Percentiles rank a stretch among this genome's conserved stretches.
Evolutionary conservation across 164 flowering plant species (phyloP).

Genomic region (Taxillus chinensis): DNA sequence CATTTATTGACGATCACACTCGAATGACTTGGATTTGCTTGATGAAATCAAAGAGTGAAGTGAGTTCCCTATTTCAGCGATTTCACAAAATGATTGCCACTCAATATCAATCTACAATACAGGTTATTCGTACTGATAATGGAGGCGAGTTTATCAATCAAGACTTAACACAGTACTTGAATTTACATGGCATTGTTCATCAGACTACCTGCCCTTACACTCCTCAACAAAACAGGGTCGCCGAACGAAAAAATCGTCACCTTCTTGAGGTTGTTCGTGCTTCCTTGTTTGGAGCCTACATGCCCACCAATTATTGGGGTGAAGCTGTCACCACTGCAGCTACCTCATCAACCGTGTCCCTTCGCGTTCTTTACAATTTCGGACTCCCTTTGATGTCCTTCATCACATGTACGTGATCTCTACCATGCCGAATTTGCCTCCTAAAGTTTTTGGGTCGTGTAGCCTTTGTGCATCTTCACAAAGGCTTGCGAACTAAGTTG

Average conservation of each 20-base stretch:
- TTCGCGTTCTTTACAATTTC: constrained; percentile 1
- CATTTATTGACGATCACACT: constrained; percentile 1
- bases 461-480: constrained; percentile 12
- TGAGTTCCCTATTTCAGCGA: neutral
- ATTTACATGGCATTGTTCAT: neutral
- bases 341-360: neutral
- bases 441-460: constrained; percentile 11
- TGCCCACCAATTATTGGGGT: neutral
- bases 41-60: constrained; percentile 2
- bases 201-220: neutral
- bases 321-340: too few species aligned
- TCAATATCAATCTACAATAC: neutral
- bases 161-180: neutral
- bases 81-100: neutral
- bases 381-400: neutral
- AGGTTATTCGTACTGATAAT: constrained; percentile 3
- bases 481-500: constrained; percentile 3
- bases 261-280: constrained; percentile 3
- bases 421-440: neutral
- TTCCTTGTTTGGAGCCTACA: neutral
- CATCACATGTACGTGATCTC: neutral
- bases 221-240: neutral
- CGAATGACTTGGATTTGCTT: neutral
- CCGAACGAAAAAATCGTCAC: neutral
- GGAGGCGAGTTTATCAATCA: too few species aligned